Evolutionary conservation across 768 basidiomycete species (phyloP).

Genomic region (Tubosaeta sp.): DNA sequence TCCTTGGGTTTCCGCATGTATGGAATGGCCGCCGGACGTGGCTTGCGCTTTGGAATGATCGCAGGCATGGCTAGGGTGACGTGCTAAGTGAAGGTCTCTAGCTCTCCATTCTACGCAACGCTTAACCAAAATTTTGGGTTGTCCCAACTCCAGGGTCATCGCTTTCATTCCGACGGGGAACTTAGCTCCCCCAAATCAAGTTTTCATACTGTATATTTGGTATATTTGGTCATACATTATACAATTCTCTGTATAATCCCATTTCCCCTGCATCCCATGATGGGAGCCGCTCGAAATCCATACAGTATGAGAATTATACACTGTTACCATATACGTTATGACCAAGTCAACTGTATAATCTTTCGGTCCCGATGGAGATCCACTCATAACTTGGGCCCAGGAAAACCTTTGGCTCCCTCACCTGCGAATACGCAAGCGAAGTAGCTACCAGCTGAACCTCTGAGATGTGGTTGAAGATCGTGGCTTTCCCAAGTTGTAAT

Average conservation of each 20-base stretch:
- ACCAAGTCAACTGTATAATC: no score
- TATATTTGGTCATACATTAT: neutral
- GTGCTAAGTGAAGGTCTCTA: neutral
- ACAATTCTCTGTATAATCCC: neutral
- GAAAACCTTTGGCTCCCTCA: neutral
- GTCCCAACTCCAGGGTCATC: no score
- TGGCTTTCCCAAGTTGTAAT: neutral
- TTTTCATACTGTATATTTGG: neutral
- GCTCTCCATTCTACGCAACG: neutral
- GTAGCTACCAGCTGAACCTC: neutral
- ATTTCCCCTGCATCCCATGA: neutral
- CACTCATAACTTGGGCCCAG: neutral
- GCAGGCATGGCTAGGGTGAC: neutral
- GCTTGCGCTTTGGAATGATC: neutral
- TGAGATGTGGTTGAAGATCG: neutral
- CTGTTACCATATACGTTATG: neutral
- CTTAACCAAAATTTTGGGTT: neutral
- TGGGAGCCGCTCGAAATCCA: neutral
- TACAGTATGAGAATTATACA: neutral
- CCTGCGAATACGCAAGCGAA: neutral
- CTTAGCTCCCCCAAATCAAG: neutral
- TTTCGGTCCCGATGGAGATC: neutral
- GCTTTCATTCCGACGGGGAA: neutral
- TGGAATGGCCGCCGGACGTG: neutral
- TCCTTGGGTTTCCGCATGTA: neutral